phyloP scores from a whole-genome alignment of 192 early-diverging fungal genomes.

The Podila clonocystis region DNA sequence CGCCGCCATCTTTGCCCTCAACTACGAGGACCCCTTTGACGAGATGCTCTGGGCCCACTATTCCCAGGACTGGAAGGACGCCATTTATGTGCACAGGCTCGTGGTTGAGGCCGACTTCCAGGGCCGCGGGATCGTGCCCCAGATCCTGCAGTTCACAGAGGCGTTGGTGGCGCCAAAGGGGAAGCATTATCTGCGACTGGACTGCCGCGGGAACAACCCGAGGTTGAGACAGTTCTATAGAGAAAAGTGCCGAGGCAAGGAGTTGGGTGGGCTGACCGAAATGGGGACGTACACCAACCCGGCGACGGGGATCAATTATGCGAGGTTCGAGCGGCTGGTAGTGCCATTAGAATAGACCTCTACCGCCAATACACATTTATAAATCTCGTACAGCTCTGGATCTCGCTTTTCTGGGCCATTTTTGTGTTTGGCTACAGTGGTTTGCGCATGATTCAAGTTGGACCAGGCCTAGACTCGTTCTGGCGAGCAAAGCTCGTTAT shows the following conservation, averaged over 20 bases:
- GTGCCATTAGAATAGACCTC: neutral
- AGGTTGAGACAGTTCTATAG: constrained; percentile 36
- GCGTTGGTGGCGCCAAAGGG: constrained; percentile 8
- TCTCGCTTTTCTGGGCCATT: too few relatives aligned
- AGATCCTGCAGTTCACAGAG: constrained; percentile 28
- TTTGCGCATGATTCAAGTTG: too few relatives aligned
- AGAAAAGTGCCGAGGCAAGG: constrained; percentile 36
- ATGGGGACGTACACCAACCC: constrained; percentile 38
- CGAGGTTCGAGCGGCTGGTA: constrained; percentile 30
- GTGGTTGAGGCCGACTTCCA: constrained; percentile 38
- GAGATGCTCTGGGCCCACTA: constrained; percentile 42
- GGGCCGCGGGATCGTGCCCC: constrained; percentile 31
- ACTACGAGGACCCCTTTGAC: constrained; percentile 47
- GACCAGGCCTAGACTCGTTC: too few relatives aligned
- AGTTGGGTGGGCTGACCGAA: constrained; percentile 24
- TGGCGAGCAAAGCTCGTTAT: too few relatives aligned
- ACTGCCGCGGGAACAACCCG: constrained; percentile 45
- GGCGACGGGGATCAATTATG: constrained; percentile 44
- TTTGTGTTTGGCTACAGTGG: too few relatives aligned
- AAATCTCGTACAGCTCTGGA: too few relatives aligned
- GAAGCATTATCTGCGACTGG: constrained; percentile 21
- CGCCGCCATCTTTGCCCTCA: constrained; percentile 44
- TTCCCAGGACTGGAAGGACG: constrained; percentile 31
- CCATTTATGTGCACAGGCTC: constrained; percentile 41
- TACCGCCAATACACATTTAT: too few relatives aligned